Base-by-base conservation (phyloP, 768 basidiomycete genomes). In the Inosperma sp. region DNA sequence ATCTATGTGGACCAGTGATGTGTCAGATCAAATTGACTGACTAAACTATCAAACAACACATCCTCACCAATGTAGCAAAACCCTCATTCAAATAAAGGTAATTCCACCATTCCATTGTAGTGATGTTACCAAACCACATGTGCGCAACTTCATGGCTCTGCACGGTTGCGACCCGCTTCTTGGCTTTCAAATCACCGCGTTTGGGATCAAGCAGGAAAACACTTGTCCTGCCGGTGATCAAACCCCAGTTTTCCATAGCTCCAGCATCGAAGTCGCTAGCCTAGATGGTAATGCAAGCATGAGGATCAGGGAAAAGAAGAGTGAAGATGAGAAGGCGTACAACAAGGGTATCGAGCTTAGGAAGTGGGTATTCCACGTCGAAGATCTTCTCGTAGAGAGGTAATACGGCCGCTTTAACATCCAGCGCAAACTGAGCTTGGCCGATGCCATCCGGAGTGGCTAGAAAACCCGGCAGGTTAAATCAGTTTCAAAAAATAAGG, bases 231-330 rank as follows among this genome's bases (percentile, higher is more conserved):
- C 93, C 94, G 12, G 87, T 94, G 63, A 96, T 96, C 50, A 95
- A 71, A 22, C 89, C 91, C 88, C 88, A 93, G 65, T 93, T 93
- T 68, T 96, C 94, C 93, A 94, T 93, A 4, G 87, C 86, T 52
- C 84, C 80, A 73, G 86, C 84, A 62, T 95, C 93, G 58, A 96
- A 96, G 64, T 96, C 93, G 46, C 79, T 80, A 4, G 83, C 93
- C 78, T 82, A 45, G 21, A 27, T 19, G 39, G 17, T n/a, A n/a
- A n/a, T n/a, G n/a, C n/a, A n/a, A n/a, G n/a, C n/a, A 35, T 46
- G 5, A 41, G 33, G 27, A 41, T 25, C 35, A 16, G 8, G 10
- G 19, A 6, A 27, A 37, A 4, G 31, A 55, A 29, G 33, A 31
- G 14, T n/a, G 25, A 34, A 39, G 40, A 49, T 39, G 23, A 53